Percentiles rank a stretch among this genome's conserved stretches.
phyloP scores from a whole-genome alignment of 257 asterid species.

The Scutellaria barbata region DNA sequence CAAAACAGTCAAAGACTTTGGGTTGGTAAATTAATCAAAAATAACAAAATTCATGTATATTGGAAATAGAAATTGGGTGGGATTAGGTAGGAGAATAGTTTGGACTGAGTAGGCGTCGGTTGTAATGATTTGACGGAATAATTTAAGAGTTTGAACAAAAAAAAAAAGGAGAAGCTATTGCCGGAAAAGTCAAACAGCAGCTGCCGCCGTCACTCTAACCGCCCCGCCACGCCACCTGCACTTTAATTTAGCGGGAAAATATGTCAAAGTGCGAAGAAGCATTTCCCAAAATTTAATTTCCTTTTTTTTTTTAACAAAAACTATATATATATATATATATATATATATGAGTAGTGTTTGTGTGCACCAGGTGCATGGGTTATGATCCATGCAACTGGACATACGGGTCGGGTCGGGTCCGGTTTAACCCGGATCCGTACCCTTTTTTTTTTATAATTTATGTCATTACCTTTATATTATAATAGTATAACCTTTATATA shows the following conservation, averaged over 20 bases:
- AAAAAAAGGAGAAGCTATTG: not conserved
- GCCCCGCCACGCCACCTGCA: not conserved
- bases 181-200: slow-evolving; percentile 36
- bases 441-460: too few species aligned
- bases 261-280: too few species aligned
- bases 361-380: too few species aligned
- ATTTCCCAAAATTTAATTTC: too few species aligned
- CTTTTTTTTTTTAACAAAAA: too few species aligned
- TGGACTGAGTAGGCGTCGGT: not conserved
- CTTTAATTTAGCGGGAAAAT: not conserved
- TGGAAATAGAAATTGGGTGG: slow-evolving; percentile 15
- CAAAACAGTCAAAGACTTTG: slow-evolving; percentile 24
- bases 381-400: too few species aligned
- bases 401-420: too few species aligned
- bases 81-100: slow-evolving; percentile 30
- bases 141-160: not conserved
- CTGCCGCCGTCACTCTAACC: slow-evolving; percentile 23
- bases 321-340: too few species aligned
- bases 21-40: not conserved
- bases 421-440: too few species aligned
- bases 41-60: slow-evolving; percentile 18
- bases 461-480: too few species aligned
- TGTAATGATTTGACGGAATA: not conserved
- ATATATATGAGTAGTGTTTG: too few species aligned
- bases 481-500: too few species aligned